phyloP scores from a whole-genome alignment of 1,139 yeast genomes.

The Sugiyamaella novakii region DNA sequence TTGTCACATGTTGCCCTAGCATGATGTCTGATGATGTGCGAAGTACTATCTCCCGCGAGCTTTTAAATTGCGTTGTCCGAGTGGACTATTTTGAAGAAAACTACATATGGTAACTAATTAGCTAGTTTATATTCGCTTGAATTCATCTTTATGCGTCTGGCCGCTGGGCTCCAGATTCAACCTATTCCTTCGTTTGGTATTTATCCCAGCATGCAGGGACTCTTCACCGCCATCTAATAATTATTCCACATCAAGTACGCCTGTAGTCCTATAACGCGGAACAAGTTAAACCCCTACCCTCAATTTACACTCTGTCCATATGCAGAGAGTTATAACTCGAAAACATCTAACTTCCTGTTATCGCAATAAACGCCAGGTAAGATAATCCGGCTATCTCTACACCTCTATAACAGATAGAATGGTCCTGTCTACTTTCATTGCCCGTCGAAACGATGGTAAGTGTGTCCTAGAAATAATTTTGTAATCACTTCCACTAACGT shows the following conservation, averaged over 20 bases:
- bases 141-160: too few relatives aligned
- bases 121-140: too few relatives aligned
- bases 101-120: constrained; percentile 42
- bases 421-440: constrained; percentile 37
- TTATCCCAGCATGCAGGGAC: constrained; percentile 11
- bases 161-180: too few relatives aligned
- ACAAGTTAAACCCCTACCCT: constrained; percentile 5
- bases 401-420: too few relatives aligned
- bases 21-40: constrained; percentile 45
- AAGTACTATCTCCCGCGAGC: constrained; percentile 29
- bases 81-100: constrained; percentile 48
- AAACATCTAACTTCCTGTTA: too few relatives aligned
- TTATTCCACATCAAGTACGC: too few relatives aligned
- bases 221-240: too few relatives aligned
- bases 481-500: too few relatives aligned
- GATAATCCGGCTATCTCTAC: too few relatives aligned
- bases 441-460: constrained; percentile 39
- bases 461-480: too few relatives aligned
- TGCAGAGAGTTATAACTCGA: background rate
- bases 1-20: constrained; percentile 46
- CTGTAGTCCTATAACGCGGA: constrained; percentile 2
- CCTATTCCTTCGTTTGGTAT: too few relatives aligned
- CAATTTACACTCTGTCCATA: constrained; percentile 12
- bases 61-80: constrained; percentile 32
- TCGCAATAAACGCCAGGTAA: background rate